Base-by-base conservation (phyloP, 108 stramenopile genomes). In the Seminavis robusta region DNA sequence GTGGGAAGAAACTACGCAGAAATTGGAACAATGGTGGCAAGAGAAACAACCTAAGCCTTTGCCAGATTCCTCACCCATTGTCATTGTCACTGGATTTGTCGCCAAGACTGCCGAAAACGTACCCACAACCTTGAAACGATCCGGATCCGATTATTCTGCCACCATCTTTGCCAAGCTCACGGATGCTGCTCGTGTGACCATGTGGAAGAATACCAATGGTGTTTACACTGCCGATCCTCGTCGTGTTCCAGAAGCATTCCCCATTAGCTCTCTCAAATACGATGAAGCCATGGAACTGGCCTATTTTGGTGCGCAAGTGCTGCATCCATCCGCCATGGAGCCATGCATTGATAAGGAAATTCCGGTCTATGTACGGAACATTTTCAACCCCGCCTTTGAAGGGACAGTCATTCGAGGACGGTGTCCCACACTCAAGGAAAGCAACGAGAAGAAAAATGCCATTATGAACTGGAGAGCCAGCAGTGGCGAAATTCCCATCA, bases 201-300 rank as follows among this genome's bases (percentile, higher is more conserved):
- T 94, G 71, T 94, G 90, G 90, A 94, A 88, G 33, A 88, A 94
- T 59, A 88, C 88, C 19, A 82, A 90, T 70, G 92, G 92, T 34
- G 92, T 94, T 28, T 80, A 84, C 39, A 83, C 84, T 37, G 92
- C 92, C 45, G 92, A 94, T 63, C 92, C 92, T 11, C 78, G 92
- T 24, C 73, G 90, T 32, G 92, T 94, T 31, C 90, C 90, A 1
- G 92, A 90, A 68, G 90, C 90, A n/a, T 85, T 89, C 40, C 47
- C 71, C 49, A 76, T 88, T 28, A 42, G 38, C 23, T 69, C 84
- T 9, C 63, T 94, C 33, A 87, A 80, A 44, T 94, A 89, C 74
- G 86, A 86, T 55, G 92, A 94, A 63, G 92, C 92, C 25, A 80
- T 94, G 81, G 92, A 94, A 58, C 80, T 94, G 26, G 92, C 92